Evolutionary conservation across 371 early-diverging fungal genomes (phyloP), one percentile per base, ranked within the genome.

Genomic region (Basidiobolus meristosporus): DNA sequence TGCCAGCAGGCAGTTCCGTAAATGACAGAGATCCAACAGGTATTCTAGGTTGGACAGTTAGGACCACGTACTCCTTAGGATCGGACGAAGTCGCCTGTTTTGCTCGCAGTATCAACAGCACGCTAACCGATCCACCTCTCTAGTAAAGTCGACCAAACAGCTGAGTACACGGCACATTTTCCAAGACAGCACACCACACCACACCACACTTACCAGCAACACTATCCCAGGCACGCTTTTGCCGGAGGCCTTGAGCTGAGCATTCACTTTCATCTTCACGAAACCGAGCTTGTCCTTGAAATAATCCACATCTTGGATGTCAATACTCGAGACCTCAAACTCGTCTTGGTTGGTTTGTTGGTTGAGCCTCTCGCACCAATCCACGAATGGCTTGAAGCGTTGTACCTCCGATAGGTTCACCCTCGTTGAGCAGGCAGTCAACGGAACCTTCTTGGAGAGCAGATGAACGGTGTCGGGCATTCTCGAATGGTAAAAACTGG

Each of bases 1-100:
- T 86, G 2, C 89, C 87, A 0, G 87, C 89, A 1, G 89, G 89
- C 18, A 89, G 52, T 52, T 85, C 87, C 28, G 65, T 57, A 44
- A 78, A 65, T 5, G 44, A 37, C 18, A 74, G 47, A 15, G 63
- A 56, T 0, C 76, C 73, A 4, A 77, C 65, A 0, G 89, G 63
- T 9, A 85, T 44, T 6, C 87, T 64, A 7, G 89, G 76, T 49
- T 89, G 89, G 39, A 65, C 54, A 0, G 81, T 74, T 40, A 89
- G 46, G 12, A 84, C 54, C 12, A 71, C 58, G 12, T 62, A 66
- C 19, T 65, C 71, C 1, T 57, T 26, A 9, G 26, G 26, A 3
- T 26, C 9, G 3, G 26, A 9, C 3, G 53, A 39, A 3, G 44
- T 42, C 16, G 41, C 40, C 2, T 46, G 51, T 30, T 44, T 44